A percentile compares a stretch with the other conserved stretches of the same genome.
phyloP scores from a whole-genome alignment of 2,329 filamentous ascomycete genomes.

The Pseudogymnoascus sp. region DNA sequence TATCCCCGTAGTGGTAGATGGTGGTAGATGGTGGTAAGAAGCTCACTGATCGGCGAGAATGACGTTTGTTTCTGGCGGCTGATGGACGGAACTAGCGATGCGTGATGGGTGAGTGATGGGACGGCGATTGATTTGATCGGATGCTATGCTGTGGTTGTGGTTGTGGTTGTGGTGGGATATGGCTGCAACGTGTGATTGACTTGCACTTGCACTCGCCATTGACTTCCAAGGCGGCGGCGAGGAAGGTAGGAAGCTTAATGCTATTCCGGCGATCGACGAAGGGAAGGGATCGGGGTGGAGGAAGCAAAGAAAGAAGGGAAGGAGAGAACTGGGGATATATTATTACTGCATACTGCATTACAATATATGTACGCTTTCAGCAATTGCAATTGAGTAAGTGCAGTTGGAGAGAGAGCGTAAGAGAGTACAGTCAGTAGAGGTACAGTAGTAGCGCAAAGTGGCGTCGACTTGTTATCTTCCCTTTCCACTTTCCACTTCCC shows the following conservation, averaged over 20 bases:
- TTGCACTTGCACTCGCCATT: not conserved
- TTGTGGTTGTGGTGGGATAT: not conserved
- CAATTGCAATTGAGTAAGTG: no score
- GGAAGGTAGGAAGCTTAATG: not conserved
- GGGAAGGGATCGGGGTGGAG: no score
- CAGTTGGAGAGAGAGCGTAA: no score
- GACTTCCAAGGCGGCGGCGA: not conserved
- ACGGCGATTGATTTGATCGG: not conserved
- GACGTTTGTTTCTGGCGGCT: not conserved
- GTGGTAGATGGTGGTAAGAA: not conserved
- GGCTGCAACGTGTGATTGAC: not conserved
- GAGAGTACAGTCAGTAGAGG: no score
- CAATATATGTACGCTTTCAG: no score
- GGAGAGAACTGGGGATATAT: not conserved
- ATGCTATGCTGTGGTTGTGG: no score
- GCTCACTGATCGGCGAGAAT: not conserved
- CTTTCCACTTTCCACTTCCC: no score
- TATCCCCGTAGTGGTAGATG: no score
- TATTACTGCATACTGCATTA: no score
- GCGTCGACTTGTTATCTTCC: no score
- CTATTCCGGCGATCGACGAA: not conserved
- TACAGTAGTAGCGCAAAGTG: no score
- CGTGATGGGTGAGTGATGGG: not conserved
- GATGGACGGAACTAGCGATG: not conserved
- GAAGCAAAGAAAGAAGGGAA: not conserved